Evolutionary conservation across 176 grass and related monocot genomes (phyloP).

Genomic region (Thinopyrum elongatum): DNA sequence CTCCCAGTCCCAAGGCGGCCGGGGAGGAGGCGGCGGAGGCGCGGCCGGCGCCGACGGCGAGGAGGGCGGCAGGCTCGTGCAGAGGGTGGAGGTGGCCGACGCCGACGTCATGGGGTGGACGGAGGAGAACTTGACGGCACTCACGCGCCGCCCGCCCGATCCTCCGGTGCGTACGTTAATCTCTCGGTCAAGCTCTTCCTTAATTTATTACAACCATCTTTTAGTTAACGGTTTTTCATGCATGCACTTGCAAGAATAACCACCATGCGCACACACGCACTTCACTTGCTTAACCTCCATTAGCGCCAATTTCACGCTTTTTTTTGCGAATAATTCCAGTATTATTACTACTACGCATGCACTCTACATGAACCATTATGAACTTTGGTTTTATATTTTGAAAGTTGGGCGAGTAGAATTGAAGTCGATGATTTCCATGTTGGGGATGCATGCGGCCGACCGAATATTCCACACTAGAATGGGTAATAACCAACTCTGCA

Average conservation of each 20-base stretch:
- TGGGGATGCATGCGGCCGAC: neutral
- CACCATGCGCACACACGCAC: slow-evolving; percentile 7
- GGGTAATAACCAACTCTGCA: neutral
- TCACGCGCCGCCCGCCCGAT: slow-evolving; percentile 31
- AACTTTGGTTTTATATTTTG: neutral
- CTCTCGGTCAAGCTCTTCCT: neutral
- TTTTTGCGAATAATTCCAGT: too few species aligned
- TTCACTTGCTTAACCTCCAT: neutral
- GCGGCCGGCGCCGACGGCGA: neutral
- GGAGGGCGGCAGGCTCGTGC: slow-evolving; percentile 28
- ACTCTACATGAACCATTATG: too few species aligned
- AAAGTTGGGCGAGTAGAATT: neutral
- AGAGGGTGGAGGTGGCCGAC: slow-evolving; percentile 41
- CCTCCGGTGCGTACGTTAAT: slow-evolving; percentile 28
- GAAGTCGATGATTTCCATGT: neutral
- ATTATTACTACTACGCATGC: too few species aligned
- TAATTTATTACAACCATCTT: neutral
- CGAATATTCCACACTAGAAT: neutral
- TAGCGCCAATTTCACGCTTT: neutral
- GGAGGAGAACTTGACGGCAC: slow-evolving; percentile 37
- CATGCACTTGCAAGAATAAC: neutral
- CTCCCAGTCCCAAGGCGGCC: slow-evolving; percentile 26
- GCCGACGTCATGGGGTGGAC: slow-evolving; percentile 54
- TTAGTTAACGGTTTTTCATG: neutral
- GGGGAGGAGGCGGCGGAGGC: neutral